phyloP scores from a whole-genome alignment of 2,329 filamentous ascomycete genomes.

The Sphaerostilbella broomeana region DNA sequence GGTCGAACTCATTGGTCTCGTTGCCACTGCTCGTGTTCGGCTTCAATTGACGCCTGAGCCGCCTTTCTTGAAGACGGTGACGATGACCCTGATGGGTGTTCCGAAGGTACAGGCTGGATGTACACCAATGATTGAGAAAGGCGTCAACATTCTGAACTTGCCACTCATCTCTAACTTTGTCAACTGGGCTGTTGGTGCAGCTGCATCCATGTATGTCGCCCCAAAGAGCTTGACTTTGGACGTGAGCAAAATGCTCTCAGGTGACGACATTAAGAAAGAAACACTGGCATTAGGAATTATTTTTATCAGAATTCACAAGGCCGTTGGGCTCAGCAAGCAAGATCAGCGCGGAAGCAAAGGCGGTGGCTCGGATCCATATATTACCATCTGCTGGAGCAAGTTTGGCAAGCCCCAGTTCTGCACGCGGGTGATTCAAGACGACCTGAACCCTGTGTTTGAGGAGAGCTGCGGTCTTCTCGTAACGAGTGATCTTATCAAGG shows the following conservation, averaged over 20 bases:
- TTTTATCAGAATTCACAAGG: conserved; percentile 87
- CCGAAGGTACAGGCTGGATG: conserved; percentile 87
- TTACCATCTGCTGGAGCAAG: conserved; percentile 90
- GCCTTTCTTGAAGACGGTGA: conserved; percentile 85
- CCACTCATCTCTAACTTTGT: conserved; percentile 94
- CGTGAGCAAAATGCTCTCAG: conserved; percentile 81
- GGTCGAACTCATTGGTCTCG: conserved; percentile 85
- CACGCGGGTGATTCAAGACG: conserved; percentile 90
- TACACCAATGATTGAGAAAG: conserved; percentile 84
- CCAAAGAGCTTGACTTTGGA: conserved; percentile 93
- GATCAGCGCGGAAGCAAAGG: conserved; percentile 74
- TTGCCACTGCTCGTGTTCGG: conserved; percentile 77
- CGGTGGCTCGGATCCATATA: conserved; percentile 90
- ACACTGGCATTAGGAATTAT: conserved; percentile 81
- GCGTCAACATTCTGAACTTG: conserved; percentile 84
- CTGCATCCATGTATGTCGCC: conserved; percentile 84
- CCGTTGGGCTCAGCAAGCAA: conserved; percentile 82
- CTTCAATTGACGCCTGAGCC: conserved; percentile 83
- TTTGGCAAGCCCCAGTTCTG: conserved; percentile 98
- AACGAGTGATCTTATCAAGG: conserved; percentile 84
- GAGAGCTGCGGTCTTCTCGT: conserved; percentile 82
- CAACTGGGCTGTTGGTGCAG: conserved; percentile 86
- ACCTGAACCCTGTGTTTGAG: conserved; percentile 88
- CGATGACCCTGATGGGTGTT: conserved; percentile 88
- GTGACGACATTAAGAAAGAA: conserved; percentile 88